Conservation (phyloP, 176 grass and related monocot genomes). For the Elymus sibiricus region DNA sequence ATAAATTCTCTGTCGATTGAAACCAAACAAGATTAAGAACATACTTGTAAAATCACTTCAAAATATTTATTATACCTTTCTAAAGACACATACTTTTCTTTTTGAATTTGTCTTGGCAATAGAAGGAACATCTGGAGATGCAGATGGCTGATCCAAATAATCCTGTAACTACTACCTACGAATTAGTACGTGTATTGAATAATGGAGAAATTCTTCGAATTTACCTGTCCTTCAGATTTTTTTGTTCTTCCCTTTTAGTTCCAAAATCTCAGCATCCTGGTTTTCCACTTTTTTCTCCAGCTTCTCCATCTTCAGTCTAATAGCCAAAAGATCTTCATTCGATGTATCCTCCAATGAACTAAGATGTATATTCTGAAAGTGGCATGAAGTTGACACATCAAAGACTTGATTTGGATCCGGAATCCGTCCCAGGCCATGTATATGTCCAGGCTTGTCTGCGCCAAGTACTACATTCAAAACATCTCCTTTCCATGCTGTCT, state of each 20-base stretch:
- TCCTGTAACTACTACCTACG: too few species aligned
- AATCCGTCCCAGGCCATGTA: background rate
- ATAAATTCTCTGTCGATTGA: too few species aligned
- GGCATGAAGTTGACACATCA: background rate
- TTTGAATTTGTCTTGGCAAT: background rate
- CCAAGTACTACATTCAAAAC: conserved; percentile 1
- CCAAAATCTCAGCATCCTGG: background rate
- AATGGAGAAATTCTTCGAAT: too few species aligned
- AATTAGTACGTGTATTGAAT: background rate
- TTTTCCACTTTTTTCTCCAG: background rate
- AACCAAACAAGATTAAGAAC: too few species aligned
- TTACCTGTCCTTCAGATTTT: background rate
- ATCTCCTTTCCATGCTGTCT: conserved; percentile 4
- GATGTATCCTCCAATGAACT: background rate
- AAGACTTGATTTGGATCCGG: conserved; percentile 7
- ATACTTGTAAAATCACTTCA: too few species aligned
- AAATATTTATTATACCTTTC: too few species aligned
- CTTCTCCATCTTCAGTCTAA: background rate
- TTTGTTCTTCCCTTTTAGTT: background rate
- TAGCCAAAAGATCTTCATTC: background rate
- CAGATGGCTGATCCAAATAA: too few species aligned
- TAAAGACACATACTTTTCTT: background rate
- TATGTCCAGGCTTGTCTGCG: background rate
- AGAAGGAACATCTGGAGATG: background rate
- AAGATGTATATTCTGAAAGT: background rate